Evolutionary conservation across 1,284 basidiomycete species (phyloP).

Genomic region (Pseudozyma tsukubaensis): DNA sequence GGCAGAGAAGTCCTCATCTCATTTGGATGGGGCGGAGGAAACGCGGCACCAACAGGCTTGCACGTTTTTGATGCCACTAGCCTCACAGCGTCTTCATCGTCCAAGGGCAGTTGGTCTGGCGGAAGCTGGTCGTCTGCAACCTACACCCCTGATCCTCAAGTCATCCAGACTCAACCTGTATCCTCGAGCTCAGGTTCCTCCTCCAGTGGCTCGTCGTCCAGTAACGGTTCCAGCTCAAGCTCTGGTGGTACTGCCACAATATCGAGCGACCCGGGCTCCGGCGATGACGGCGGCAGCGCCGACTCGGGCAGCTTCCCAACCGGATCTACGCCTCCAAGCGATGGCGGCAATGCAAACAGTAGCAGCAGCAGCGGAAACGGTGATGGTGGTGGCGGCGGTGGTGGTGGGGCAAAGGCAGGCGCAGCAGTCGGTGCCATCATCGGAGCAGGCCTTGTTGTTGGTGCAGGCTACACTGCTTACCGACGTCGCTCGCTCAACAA

Average conservation of each 20-base stretch:
- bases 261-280: neutral
- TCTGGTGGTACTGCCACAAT: conserved; percentile 8
- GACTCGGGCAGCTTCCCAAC: conserved; percentile 26
- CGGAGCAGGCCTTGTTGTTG: conserved; percentile 56
- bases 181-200: neutral
- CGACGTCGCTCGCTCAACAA: conserved; percentile 43
- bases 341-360: neutral
- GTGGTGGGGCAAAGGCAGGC: conserved; percentile 52
- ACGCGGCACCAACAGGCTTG: conserved; percentile 45
- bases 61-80: conserved; percentile 53
- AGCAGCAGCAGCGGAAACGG: conserved; percentile 8
- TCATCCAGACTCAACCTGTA: neutral
- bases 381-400: conserved; percentile 12
- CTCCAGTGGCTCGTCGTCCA: neutral
- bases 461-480: conserved; percentile 55
- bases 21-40: conserved; percentile 56
- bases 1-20: conserved; percentile 53
- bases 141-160: conserved; percentile 57
- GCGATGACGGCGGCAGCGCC: conserved; percentile 7
- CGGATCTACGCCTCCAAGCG: neutral
- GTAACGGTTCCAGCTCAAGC: conserved; percentile 23
- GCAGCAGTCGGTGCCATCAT: conserved; percentile 54
- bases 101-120: conserved; percentile 46
- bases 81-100: conserved; percentile 8
- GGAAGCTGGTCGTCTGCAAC: conserved; percentile 48